Conservation (phyloP, 2,329 filamentous ascomycete species). For the Pseudogymnoascus verrucosus region DNA sequence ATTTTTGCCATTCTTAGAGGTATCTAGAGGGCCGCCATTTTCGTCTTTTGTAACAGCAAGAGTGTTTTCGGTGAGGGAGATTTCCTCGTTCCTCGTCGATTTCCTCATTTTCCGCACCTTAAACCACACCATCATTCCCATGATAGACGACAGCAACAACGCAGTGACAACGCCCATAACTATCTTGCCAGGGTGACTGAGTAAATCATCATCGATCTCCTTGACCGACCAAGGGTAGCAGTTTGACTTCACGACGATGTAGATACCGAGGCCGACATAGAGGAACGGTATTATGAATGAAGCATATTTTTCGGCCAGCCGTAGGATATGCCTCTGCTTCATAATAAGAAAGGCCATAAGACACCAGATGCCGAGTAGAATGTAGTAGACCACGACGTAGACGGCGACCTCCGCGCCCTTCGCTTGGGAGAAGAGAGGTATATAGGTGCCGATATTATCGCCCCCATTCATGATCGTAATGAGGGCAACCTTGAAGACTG, state of each 20-base stretch:
- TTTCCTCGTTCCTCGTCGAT: neutral
- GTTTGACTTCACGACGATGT: constrained; percentile 27
- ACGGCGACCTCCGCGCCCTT: constrained; percentile 27
- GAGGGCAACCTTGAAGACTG: constrained; percentile 24
- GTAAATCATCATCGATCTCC: constrained; percentile 24
- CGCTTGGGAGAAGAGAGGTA: constrained; percentile 30
- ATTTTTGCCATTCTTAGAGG: neutral
- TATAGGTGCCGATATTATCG: constrained; percentile 31
- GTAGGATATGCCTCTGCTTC: constrained; percentile 27
- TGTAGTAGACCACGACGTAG: constrained; percentile 29
- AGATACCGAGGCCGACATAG: constrained; percentile 29
- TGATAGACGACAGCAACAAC: neutral
- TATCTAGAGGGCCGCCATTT: neutral
- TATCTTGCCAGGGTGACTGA: constrained; percentile 9
- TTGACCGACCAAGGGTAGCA: constrained; percentile 30
- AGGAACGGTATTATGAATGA: constrained; percentile 25
- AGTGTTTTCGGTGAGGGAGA: neutral
- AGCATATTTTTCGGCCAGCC: constrained; percentile 18
- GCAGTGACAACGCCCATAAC: neutral
- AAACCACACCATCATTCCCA: neutral
- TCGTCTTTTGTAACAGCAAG: neutral
- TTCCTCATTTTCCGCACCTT: neutral
- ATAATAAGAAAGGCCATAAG: constrained; percentile 26
- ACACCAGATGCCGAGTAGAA: constrained; percentile 28
- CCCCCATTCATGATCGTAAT: constrained; percentile 31